Conservation (phyloP, 2,329 filamentous ascomycete species). For the Ascochyta lentis region DNA sequence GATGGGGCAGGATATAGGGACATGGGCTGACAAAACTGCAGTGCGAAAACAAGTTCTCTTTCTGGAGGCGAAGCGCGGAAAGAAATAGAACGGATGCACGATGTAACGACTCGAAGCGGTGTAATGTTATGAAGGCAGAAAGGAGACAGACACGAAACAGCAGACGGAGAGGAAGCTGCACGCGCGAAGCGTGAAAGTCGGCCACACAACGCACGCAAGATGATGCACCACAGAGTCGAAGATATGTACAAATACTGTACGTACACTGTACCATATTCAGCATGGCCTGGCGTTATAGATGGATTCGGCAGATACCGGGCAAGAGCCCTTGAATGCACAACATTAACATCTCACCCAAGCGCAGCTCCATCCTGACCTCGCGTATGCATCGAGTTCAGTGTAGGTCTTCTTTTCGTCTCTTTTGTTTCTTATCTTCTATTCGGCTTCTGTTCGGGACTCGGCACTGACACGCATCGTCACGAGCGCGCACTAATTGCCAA, state of each 20-base stretch:
- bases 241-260: constrained; percentile 20
- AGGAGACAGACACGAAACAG: neutral
- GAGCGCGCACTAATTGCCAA: constrained; percentile 5
- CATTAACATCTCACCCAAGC: neutral
- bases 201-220: constrained; percentile 1
- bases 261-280: constrained; percentile 37
- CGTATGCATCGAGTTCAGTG: too few relatives aligned
- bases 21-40: constrained; percentile 48
- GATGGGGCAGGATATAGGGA: neutral
- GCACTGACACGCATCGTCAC: constrained; percentile 1
- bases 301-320: constrained; percentile 10
- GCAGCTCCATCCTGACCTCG: neutral
- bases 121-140: neutral
- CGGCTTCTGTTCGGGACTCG: neutral
- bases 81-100: constrained; percentile 48
- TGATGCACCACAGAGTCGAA: neutral
- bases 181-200: neutral
- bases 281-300: constrained; percentile 38
- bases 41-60: constrained; percentile 96
- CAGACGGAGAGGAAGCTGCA: neutral
- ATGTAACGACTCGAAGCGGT: neutral
- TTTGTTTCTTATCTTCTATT: neutral
- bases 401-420: neutral
- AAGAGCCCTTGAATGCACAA: constrained; percentile 11
- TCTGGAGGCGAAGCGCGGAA: constrained; percentile 87